Base-by-base conservation (phyloP, 2,329 filamentous ascomycete species). In the Aspergillus felis region DNA sequence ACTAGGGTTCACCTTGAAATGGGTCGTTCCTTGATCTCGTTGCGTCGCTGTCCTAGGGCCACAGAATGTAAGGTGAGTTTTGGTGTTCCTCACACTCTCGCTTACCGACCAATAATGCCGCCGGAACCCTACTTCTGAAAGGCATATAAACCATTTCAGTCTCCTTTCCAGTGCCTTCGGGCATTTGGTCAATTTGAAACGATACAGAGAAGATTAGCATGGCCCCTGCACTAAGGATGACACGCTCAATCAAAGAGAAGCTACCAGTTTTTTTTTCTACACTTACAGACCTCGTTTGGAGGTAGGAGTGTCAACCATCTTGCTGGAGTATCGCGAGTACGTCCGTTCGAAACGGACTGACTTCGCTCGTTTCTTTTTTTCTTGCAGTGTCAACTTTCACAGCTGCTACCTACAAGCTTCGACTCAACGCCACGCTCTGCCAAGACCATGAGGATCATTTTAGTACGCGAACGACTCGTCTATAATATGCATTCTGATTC, bases 191-290 rank as follows among this genome's bases (percentile, higher is more conserved):
- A 84, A 82, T 81, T 85, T 84, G 81, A 83, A 84, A 83, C 81
- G 81, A 84, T 84, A 86, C 82, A 87, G 84, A 87, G 85, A 87
- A 87, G 84, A 87, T 87, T 89, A 89, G 87, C 87, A 89, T 89
- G 87, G 87, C 87, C 87, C 84, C 83, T 86, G 83, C 84, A 86
- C 90, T 92, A 93, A 93, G 90, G 90, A 92, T 93, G 90, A 92
- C 89, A 92, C 87, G 87, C 86, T 88, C 82, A 85, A 86, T 85
- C 85, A 88, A 88, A 89, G 87, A 88, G 86, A 87, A 84, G 82
- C 85, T 84, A 82, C 81, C 80, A 81, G 79, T 85, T 84, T 86
- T 87, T 87, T 86, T 84, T 67, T 57, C 14, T 44, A 50, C 50
- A 57, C 57, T 62, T 63, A 56, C 55, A 50, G 52, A 38, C 48